Evolutionary conservation across 495 filamentous ascomycete species (phyloP).

Genomic region (Penicillium lividum): DNA sequence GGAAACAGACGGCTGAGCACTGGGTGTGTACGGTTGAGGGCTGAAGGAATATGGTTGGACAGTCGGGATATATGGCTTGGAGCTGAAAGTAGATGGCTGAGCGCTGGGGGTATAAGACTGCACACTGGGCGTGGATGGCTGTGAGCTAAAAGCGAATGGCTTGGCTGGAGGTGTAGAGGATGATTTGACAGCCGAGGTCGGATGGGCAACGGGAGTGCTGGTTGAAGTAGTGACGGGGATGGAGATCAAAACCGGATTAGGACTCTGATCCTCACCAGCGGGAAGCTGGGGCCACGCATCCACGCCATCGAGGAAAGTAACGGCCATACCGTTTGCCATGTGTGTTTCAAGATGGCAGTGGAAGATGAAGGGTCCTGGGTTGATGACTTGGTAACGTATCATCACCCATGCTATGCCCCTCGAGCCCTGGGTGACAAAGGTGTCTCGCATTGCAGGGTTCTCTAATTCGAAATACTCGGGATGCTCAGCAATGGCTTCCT

Average conservation of each 20-base stretch:
- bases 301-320: slow-evolving; percentile 49
- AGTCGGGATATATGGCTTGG: background rate
- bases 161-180: background rate
- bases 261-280: slow-evolving; percentile 39
- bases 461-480: slow-evolving; percentile 43
- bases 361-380: slow-evolving; percentile 53
- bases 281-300: slow-evolving; percentile 46
- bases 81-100: background rate
- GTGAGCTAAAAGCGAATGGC: background rate
- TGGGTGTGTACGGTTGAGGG: background rate
- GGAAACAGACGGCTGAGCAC: background rate
- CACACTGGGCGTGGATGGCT: background rate
- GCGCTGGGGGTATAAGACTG: background rate
- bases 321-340: slow-evolving; percentile 49
- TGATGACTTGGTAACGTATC: slow-evolving; percentile 54
- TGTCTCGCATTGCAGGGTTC: slow-evolving; percentile 52
- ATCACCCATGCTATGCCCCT: slow-evolving; percentile 35
- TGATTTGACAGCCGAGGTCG: background rate
- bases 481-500: slow-evolving; percentile 38
- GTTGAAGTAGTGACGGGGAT: slow-evolving; percentile 2
- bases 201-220: background rate
- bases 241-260: background rate
- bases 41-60: background rate
- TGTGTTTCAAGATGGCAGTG: slow-evolving; percentile 59
- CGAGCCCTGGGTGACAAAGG: slow-evolving; percentile 41